These are phyloP conservation scores for Pythium chondricola DNA, from an alignment of 352 stramenopile species.

Conservation along the genomic window DNA sequence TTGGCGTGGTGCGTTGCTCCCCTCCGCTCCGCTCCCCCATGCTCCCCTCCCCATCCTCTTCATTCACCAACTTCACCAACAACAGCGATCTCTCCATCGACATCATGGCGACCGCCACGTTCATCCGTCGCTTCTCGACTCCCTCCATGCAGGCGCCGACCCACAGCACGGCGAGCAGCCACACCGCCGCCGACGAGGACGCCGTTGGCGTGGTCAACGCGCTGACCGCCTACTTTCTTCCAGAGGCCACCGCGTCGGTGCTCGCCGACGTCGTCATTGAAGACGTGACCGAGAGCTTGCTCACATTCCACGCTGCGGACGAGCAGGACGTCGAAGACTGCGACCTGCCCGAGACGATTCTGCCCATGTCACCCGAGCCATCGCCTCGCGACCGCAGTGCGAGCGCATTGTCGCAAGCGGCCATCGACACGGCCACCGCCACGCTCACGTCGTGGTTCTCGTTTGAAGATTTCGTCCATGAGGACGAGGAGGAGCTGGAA, in stretches of 20 bases:
- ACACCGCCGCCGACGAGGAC: background rate
- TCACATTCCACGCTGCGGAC: slow-evolving; percentile 13
- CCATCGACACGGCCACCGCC: slow-evolving; percentile 7
- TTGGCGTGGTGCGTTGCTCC: no score
- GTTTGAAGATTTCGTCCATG: slow-evolving; percentile 8
- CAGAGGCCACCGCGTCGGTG: slow-evolving; percentile 2
- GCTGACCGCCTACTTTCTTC: slow-evolving; percentile 14
- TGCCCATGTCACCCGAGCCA: slow-evolving; percentile 17
- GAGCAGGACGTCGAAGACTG: slow-evolving; percentile 16
- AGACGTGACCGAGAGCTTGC: slow-evolving; percentile 18
- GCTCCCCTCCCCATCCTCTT: no score
- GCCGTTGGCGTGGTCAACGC: slow-evolving; percentile 1
- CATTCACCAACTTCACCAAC: background rate
- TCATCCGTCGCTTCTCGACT: slow-evolving; percentile 15
- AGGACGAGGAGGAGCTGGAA: slow-evolving; percentile 11
- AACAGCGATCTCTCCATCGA: no score
- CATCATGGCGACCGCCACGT: slow-evolving; percentile 9
- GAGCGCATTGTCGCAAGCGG: slow-evolving; percentile 9
- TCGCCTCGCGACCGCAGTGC: slow-evolving; percentile 12
- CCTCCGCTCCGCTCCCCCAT: no score
- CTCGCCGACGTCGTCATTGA: background rate
- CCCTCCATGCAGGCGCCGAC: background rate
- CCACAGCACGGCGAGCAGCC: background rate
- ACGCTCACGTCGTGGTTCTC: slow-evolving; percentile 18
- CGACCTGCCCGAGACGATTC: slow-evolving; percentile 17